A percentile compares a stretch with the other conserved stretches of the same genome.
phyloP scores from a whole-genome alignment of 352 stramenopile genomes.

The Phytophthora melonis region DNA sequence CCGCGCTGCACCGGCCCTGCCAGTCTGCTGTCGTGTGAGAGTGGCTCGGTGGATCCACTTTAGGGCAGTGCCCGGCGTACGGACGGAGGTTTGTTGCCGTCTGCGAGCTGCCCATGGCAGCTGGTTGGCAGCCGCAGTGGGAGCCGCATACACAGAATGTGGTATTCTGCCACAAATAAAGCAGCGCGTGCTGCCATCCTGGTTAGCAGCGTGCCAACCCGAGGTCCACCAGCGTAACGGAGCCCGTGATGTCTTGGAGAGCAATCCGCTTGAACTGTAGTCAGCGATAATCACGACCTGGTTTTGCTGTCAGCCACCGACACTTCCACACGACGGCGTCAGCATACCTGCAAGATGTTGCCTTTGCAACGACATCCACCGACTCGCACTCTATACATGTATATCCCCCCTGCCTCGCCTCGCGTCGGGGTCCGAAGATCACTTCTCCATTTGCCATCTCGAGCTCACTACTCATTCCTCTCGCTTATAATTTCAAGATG shows the following conservation, averaged over 20 bases:
- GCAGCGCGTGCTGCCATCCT: conserved; percentile 16
- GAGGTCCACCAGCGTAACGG: conserved; percentile 21
- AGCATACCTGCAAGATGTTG: neutral
- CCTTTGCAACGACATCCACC: conserved; percentile 19
- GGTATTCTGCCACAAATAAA: conserved; percentile 20
- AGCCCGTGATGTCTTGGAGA: conserved; percentile 1
- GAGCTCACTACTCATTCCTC: conserved; percentile 24
- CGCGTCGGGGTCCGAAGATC: neutral
- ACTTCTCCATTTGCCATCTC: conserved; percentile 41
- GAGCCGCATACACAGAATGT: neutral
- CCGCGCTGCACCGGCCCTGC: conserved; percentile 26
- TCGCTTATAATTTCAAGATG: conserved; percentile 39
- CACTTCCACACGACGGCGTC: conserved; percentile 9
- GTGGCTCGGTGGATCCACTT: conserved; percentile 38
- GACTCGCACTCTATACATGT: conserved; percentile 18
- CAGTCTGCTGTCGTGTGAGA: conserved; percentile 26
- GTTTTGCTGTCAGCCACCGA: conserved; percentile 28
- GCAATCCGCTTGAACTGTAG: conserved; percentile 18
- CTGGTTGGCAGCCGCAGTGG: conserved; percentile 13
- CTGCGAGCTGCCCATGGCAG: conserved; percentile 5
- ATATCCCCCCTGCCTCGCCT: neutral
- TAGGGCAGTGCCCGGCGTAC: neutral
- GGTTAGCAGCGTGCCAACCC: conserved; percentile 12
- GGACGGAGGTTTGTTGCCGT: conserved; percentile 20
- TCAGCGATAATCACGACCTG: conserved; percentile 15